These are phyloP conservation scores for Amanita polypyramis DNA, from an alignment of 768 basidiomycete genomes.

Conservation along the genomic window DNA sequence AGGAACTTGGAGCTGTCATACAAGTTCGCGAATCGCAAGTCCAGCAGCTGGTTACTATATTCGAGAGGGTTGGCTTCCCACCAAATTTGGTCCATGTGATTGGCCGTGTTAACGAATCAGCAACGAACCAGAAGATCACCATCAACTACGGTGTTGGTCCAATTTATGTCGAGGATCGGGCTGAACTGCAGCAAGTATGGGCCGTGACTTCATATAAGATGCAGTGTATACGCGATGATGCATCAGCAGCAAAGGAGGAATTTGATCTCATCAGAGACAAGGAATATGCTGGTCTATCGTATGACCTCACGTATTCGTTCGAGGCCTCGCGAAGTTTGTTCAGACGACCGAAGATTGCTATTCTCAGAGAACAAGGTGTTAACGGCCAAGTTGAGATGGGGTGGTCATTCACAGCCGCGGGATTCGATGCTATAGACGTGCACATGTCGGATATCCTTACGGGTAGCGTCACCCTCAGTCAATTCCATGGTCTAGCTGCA, in stretches of 20 bases:
- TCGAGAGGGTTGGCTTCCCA: slow-evolving; percentile 69
- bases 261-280: slow-evolving; percentile 63
- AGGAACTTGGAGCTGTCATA: slow-evolving; percentile 90
- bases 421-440: slow-evolving; percentile 92
- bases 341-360: slow-evolving; percentile 78
- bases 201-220: slow-evolving; percentile 91
- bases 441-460: slow-evolving; percentile 96
- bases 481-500: slow-evolving; percentile 85
- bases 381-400: slow-evolving; percentile 99
- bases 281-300: slow-evolving; percentile 53
- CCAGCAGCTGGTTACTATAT: slow-evolving; percentile 41
- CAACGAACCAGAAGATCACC: slow-evolving; percentile 49
- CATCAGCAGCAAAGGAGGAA: slow-evolving; percentile 69
- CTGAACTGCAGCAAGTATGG: slow-evolving; percentile 76
- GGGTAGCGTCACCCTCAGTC: slow-evolving; percentile 46
- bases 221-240: slow-evolving; percentile 84
- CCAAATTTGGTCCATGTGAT: slow-evolving; percentile 66
- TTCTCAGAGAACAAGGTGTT: slow-evolving; percentile 95
- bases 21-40: slow-evolving; percentile 66
- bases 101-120: slow-evolving; percentile 50
- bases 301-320: slow-evolving; percentile 55
- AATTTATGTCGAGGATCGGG: slow-evolving; percentile 60
- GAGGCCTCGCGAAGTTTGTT: slow-evolving; percentile 27
- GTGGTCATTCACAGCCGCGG: slow-evolving; percentile 90
- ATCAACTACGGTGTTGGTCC: slow-evolving; percentile 39